These are phyloP conservation scores for Pseudogymnoascus sp. DNA, from an alignment of 2,329 filamentous ascomycete species.

Conservation along the genomic window DNA sequence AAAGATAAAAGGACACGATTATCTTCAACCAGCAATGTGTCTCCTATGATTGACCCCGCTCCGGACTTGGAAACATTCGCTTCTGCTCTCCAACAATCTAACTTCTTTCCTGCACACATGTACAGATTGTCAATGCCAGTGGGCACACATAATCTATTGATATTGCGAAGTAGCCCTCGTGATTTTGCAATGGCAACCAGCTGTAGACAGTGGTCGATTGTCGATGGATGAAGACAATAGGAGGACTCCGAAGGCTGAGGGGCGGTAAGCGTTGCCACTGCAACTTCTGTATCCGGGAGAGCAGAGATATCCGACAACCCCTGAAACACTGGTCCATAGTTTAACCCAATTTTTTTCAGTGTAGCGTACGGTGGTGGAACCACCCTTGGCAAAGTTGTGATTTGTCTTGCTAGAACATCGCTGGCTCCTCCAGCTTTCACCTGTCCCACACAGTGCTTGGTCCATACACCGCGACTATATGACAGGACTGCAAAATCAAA, in stretches of 20 bases:
- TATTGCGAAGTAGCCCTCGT: slow-evolving; percentile 11
- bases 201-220: slow-evolving; percentile 14
- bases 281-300: background rate
- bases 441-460: slow-evolving; percentile 23
- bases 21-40: background rate
- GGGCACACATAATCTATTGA: slow-evolving; percentile 13
- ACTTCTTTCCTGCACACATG: background rate
- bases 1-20: background rate
- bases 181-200: slow-evolving; percentile 12
- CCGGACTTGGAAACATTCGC: background rate
- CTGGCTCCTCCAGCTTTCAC: slow-evolving; percentile 11
- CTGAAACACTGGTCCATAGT: slow-evolving; percentile 22
- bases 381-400: background rate
- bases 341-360: slow-evolving; percentile 19
- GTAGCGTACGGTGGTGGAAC: slow-evolving; percentile 15
- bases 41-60: background rate
- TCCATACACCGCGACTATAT: slow-evolving; percentile 22
- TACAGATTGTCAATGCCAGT: slow-evolving; percentile 14
- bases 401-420: background rate
- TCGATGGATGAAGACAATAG: slow-evolving; percentile 15
- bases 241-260: background rate
- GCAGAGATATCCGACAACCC: slow-evolving; percentile 12
- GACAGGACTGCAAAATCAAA: slow-evolving; percentile 26
- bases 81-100: background rate
- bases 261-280: background rate